phyloP scores from a whole-genome alignment of 2,329 filamentous ascomycete genomes.

The Fusarium brachygibbosum region DNA sequence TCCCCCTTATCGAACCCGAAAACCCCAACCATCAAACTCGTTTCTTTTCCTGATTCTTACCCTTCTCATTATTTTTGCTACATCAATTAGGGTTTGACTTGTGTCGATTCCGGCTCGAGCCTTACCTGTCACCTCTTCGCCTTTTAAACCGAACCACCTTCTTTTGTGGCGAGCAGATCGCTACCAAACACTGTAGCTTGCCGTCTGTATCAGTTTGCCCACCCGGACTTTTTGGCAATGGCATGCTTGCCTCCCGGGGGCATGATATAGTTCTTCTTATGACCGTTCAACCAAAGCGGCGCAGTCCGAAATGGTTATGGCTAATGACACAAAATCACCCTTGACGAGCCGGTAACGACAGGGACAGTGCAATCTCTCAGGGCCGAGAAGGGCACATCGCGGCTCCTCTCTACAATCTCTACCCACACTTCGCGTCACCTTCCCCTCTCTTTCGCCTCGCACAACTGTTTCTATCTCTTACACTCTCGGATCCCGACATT shows the following conservation, averaged over 20 bases:
- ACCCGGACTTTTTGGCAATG: conserved; percentile 31
- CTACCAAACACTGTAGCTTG: conserved; percentile 35
- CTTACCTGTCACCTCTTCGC: conserved; percentile 30
- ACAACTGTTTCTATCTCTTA: conserved; percentile 44
- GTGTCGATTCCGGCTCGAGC: conserved; percentile 18
- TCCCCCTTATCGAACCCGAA: conserved; percentile 39
- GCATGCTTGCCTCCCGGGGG: conserved; percentile 37
- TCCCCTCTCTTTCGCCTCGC: conserved; percentile 44
- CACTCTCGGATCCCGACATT: conserved; percentile 37
- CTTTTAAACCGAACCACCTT: conserved; percentile 38
- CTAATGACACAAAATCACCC: conserved; percentile 44
- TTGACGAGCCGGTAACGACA: conserved; percentile 42
- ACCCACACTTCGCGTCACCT: conserved; percentile 47
- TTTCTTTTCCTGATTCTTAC: conserved; percentile 47
- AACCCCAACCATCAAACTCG: conserved; percentile 40
- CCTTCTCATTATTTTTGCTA: conserved; percentile 44
- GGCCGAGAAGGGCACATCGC: conserved; percentile 50
- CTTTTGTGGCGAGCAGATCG: conserved; percentile 43
- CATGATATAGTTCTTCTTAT: conserved; percentile 42
- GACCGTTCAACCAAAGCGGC: conserved; percentile 43
- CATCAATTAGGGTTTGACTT: conserved; percentile 24
- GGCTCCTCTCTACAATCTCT: conserved; percentile 49
- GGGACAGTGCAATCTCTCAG: conserved; percentile 38
- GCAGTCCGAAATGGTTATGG: conserved; percentile 42
- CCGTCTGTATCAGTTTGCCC: conserved; percentile 42